Evolutionary conservation across 306 rosid genomes (phyloP), one percentile per base, ranked within the genome.

Genomic region (Coriaria nepalensis): DNA sequence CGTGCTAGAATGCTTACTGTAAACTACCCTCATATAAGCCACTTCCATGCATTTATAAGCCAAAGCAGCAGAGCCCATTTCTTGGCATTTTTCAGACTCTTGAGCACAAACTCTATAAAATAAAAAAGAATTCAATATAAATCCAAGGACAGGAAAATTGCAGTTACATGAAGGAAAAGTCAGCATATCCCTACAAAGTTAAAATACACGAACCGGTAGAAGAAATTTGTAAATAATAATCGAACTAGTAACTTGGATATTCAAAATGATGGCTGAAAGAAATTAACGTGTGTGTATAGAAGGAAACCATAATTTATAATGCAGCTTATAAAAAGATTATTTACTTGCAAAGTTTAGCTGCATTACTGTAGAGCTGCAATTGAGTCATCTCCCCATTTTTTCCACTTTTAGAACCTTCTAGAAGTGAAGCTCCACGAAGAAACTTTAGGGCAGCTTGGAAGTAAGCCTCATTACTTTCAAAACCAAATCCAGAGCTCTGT

Each of bases 11-110:
- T 63, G 47, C 73, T 73, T 83, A 66, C 72, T 74, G 67, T 55
- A 76, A 45, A 80, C 75, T 38, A 80, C 68, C 72, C 82, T 76
- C 87, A 80, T 69, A 70, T 68, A 76, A 49, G 93, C 76, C 64
- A 83, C 93, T 73, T 80, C 94, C 77, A 83, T 60, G 78, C 96
- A 87, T 78, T 87, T 87, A 70, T 71, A 87, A 13, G 87, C 94
- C 87, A 87, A 73, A 58, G 94, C 69, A 59, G 96, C 94, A 20
- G 78, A 63, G 29, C 83, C 93, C 81, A 73, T 75, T 76, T 87
- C 96, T 53, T 59, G 61, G 42, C 67, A 59, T 35, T 50, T 55
- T 71, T 83, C 87, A 44, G 71, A 87, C 73, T 69, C 87, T 55
- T 44, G 69, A 52, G 83, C 94, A 76, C 94, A 87, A 45, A 65